Evolutionary conservation across 345 rosid species (phyloP).

Genomic region (Angophora floribunda): DNA sequence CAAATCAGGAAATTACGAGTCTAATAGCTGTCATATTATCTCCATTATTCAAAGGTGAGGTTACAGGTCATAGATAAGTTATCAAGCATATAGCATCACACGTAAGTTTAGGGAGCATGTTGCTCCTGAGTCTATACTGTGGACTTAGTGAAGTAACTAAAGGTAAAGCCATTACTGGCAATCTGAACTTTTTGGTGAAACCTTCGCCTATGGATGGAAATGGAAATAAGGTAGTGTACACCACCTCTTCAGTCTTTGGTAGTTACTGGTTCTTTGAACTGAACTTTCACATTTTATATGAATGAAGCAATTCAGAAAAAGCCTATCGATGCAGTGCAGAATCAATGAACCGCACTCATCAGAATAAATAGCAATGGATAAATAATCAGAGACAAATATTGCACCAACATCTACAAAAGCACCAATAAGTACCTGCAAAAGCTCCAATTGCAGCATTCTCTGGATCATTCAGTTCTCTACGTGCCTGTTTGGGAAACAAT

Average conservation of each 20-base stretch:
- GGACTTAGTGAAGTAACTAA: background rate
- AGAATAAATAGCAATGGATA: background rate
- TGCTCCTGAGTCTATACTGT: background rate
- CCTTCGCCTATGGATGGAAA: background rate
- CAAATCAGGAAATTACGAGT: background rate
- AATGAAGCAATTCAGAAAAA: background rate
- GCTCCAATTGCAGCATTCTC: constrained; percentile 91
- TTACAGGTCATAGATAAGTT: background rate
- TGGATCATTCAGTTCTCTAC: constrained; percentile 80
- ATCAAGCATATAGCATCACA: background rate
- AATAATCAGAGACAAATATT: background rate
- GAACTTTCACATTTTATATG: background rate
- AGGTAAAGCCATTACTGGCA: background rate
- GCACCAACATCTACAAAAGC: background rate
- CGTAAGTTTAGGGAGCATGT: background rate
- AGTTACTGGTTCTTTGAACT: background rate
- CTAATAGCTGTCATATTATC: background rate
- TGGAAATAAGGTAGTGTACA: background rate
- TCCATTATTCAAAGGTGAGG: background rate
- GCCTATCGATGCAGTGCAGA: background rate
- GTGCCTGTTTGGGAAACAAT: constrained; percentile 33
- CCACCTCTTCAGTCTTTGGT: background rate
- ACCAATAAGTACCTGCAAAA: constrained; percentile 52
- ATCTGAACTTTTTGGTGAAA: background rate
- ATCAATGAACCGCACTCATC: background rate